These are phyloP conservation scores for Erythrobasidium hasegawianum DNA, from an alignment of 1,284 basidiomycete species.

Conservation along the genomic window DNA sequence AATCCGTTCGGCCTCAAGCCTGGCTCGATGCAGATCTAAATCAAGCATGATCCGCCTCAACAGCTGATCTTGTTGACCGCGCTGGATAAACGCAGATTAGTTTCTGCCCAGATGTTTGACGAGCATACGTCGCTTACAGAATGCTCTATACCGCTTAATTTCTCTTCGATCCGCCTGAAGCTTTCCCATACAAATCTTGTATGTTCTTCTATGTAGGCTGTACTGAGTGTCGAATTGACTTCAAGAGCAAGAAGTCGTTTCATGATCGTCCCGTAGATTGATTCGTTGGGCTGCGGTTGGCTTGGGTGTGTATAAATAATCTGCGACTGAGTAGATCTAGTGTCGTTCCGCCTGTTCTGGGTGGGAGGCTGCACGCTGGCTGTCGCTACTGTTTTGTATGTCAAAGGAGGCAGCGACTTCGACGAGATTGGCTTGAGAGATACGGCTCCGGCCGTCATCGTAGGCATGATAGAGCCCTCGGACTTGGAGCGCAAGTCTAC, in stretches of 20 bases:
- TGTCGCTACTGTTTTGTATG: constrained; percentile 9
- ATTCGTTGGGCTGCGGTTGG: constrained; percentile 66
- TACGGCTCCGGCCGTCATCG: neutral
- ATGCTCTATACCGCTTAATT: constrained; percentile 56
- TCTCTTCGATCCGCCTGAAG: constrained; percentile 63
- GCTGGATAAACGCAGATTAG: constrained; percentile 50
- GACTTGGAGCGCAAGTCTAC: no score
- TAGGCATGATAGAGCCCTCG: neutral
- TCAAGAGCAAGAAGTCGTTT: constrained; percentile 84
- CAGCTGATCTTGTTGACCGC: constrained; percentile 62
- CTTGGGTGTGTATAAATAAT: constrained; percentile 21
- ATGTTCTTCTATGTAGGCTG: constrained; percentile 87
- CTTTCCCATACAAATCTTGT: constrained; percentile 70
- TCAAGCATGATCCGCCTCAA: constrained; percentile 64
- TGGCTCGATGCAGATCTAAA: constrained; percentile 64
- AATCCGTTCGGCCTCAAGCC: constrained; percentile 65
- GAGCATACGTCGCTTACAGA: constrained; percentile 57
- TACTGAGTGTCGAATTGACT: constrained; percentile 78
- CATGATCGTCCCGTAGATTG: constrained; percentile 94
- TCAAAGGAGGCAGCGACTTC: neutral
- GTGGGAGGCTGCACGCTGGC: neutral
- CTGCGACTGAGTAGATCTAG: constrained; percentile 3
- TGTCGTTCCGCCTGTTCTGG: constrained; percentile 23
- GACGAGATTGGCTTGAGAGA: neutral
- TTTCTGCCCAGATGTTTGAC: neutral